Evolutionary conservation across 768 basidiomycete species (phyloP).

Genomic region (Cystobasidium tubakii): DNA sequence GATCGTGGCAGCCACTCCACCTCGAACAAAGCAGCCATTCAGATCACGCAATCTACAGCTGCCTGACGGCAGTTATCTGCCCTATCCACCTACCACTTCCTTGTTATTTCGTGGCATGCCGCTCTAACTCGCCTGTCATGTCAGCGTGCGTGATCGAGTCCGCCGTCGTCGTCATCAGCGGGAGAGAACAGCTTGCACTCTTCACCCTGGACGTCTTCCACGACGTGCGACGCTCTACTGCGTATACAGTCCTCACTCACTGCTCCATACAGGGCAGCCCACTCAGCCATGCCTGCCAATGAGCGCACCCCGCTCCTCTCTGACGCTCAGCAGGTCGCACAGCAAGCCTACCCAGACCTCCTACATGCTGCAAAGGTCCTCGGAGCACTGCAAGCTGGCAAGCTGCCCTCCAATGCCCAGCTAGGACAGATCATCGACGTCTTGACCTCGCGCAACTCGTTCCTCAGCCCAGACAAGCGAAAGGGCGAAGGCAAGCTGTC

Average conservation of each 20-base stretch:
- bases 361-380: constrained; percentile 30
- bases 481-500: constrained; percentile 32
- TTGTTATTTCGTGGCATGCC: too few relatives aligned
- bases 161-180: too few relatives aligned
- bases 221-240: too few relatives aligned
- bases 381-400: constrained; percentile 31
- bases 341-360: constrained; percentile 27
- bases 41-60: too few relatives aligned
- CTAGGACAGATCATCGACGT: constrained; percentile 6
- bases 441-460: not conserved
- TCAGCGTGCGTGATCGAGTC: too few relatives aligned
- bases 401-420: constrained; percentile 26
- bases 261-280: not conserved
- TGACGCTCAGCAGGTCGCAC: constrained; percentile 17
- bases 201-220: too few relatives aligned
- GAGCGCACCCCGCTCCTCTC: constrained; percentile 33
- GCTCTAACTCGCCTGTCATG: too few relatives aligned
- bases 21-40: too few relatives aligned
- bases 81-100: too few relatives aligned
- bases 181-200: too few relatives aligned
- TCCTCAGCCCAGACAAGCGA: constrained; percentile 23
- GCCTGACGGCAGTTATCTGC: too few relatives aligned
- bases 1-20: too few relatives aligned
- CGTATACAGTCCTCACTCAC: not conserved
- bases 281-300: constrained; percentile 8